These are phyloP conservation scores for Alternaria solani DNA, from an alignment of 2,329 filamentous ascomycete species.

Conservation along the genomic window DNA sequence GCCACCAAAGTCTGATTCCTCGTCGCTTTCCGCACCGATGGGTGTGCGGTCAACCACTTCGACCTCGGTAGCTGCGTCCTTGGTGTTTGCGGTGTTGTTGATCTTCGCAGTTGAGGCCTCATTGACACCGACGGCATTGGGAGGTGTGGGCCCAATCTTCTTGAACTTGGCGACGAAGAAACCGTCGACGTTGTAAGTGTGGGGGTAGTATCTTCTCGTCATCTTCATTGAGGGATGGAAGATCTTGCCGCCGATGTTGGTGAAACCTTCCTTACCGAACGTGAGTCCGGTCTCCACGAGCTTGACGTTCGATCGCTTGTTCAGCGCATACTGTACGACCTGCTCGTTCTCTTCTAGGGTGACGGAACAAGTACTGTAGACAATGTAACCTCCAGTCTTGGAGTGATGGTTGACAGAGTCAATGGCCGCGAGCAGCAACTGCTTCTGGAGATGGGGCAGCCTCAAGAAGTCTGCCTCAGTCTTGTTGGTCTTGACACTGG, in stretches of 20 bases:
- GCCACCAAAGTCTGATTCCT: constrained; percentile 56
- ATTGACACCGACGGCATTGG: constrained; percentile 58
- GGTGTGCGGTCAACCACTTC: constrained; percentile 73
- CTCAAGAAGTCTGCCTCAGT: constrained; percentile 93
- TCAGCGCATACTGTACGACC: constrained; percentile 91
- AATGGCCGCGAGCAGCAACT: constrained; percentile 89
- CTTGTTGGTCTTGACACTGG: constrained; percentile 91
- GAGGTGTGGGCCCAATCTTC: constrained; percentile 81
- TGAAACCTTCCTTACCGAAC: constrained; percentile 94
- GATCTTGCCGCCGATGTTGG: constrained; percentile 85
- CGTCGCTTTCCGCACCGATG: constrained; percentile 59
- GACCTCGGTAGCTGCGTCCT: constrained; percentile 53
- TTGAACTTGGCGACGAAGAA: constrained; percentile 99
- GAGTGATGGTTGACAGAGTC: constrained; percentile 91
- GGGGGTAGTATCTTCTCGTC: constrained; percentile 48
- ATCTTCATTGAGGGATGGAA: constrained; percentile 83
- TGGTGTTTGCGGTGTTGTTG: constrained; percentile 47
- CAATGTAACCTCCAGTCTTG: constrained; percentile 92
- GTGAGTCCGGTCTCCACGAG: constrained; percentile 89
- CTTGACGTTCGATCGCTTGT: constrained; percentile 89
- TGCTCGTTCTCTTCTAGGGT: constrained; percentile 93
- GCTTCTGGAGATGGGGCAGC: constrained; percentile 93
- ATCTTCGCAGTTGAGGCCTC: constrained; percentile 37
- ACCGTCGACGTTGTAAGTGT: constrained; percentile 74
- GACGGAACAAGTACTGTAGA: constrained; percentile 96